Conservation (phyloP, 2,329 filamentous ascomycete genomes). For the Escovopsis sp. region DNA sequence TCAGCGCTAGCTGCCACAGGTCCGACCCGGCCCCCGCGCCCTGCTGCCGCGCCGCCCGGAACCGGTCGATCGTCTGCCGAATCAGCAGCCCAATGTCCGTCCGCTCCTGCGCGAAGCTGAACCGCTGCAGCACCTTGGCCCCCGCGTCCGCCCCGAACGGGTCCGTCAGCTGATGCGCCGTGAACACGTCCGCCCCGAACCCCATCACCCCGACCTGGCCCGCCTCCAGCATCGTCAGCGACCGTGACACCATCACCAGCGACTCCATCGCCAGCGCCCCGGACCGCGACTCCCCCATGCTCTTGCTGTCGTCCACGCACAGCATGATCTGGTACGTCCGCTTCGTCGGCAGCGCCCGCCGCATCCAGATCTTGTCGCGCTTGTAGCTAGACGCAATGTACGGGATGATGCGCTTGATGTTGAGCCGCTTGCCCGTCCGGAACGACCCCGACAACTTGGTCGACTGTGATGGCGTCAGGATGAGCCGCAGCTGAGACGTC, state of each 20-base stretch:
- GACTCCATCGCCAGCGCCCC: conserved; percentile 82
- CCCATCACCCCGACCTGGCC: conserved; percentile 86
- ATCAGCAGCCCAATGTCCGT: conserved; percentile 78
- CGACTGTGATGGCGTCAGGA: conserved; percentile 83
- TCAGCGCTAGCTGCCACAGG: conserved; percentile 87
- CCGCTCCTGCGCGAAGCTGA: conserved; percentile 70
- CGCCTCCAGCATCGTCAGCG: conserved; percentile 82
- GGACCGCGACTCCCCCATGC: conserved; percentile 71
- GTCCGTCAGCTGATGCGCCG: conserved; percentile 72
- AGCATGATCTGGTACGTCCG: conserved; percentile 95
- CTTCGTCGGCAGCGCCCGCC: conserved; percentile 79
- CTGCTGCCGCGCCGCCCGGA: conserved; percentile 54
- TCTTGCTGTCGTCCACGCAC: conserved; percentile 88
- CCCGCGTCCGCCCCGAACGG: conserved; percentile 67
- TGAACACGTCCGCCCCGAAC: conserved; percentile 71
- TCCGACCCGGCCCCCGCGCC: conserved; percentile 33
- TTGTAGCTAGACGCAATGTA: conserved; percentile 98
- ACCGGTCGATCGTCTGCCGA: conserved; percentile 61
- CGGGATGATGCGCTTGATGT: conserved; percentile 98
- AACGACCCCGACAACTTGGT: conserved; percentile 95
- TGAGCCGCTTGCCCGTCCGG: conserved; percentile 93
- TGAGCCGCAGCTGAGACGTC: conserved; percentile 88
- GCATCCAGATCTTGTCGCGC: conserved; percentile 99
- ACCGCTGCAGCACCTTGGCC: conserved; percentile 68
- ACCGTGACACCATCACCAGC: conserved; percentile 76